Evolutionary conservation across 192 early-diverging fungal species (phyloP), one percentile per base, ranked within the genome.

Genomic region (Rhizoclosmatium globosum): DNA sequence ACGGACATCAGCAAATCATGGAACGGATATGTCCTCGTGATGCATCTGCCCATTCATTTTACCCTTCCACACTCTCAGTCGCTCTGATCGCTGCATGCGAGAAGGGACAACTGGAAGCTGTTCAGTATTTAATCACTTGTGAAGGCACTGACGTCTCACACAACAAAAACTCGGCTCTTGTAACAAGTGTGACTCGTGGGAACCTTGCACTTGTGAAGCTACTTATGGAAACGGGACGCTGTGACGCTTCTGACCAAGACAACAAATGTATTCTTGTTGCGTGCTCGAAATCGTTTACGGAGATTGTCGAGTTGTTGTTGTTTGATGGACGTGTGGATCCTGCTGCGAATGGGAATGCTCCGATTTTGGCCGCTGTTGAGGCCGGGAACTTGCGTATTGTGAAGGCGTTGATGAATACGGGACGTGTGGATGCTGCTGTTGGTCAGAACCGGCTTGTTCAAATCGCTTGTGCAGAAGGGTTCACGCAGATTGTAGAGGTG

Each of bases 51-150:
- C 19, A 71, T 39, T 47, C 66, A 31, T 76, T 76, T 38, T 76
- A 65, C 41, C 3, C 74, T 15, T 62, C 61, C 15, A 76, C 74
- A 31, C 45, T 76, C 15, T 64, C 62, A 3, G 6, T 21, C 2
- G 74, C 62, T 19, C 50, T 76, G 39, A 76, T 76, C 39, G 39
- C 74, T 53, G 74, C 74, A 7, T 64, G 62, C 47, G 74, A 76
- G 39, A 59, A 74, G 42, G 31, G 31, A 9, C 47, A 23, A 17
- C 3, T 62, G 9, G 43, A 50, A 44, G 17, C 42, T 3, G 74
- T 47, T 4, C 4, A 17, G 31, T 41, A 23, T 23, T 45, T 76
- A 9, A 7, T 76, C 4, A 6, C 60, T 0, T 31, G n/a, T 11
- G 4, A n/a, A 15, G 62, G 31, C 23, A 66, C 39, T 47, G 64